Percentiles rank a stretch among this genome's conserved stretches.
phyloP scores from a whole-genome alignment of 768 basidiomycete species.

The Termitomyces sp. region DNA sequence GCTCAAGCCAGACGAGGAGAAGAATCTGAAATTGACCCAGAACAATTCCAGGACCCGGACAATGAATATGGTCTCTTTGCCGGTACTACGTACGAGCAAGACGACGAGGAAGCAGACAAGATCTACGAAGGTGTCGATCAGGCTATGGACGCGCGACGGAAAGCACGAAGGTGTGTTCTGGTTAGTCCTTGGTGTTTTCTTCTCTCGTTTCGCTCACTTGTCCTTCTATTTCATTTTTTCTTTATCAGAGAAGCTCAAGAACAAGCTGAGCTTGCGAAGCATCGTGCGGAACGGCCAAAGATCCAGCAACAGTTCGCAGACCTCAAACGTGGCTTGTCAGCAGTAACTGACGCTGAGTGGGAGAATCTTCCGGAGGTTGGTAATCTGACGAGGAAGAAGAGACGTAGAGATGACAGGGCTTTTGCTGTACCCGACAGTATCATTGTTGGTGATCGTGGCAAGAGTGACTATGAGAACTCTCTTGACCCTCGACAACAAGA shows the following conservation, averaged over 20 bases:
- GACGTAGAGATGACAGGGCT: constrained; percentile 78
- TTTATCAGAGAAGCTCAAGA: constrained; percentile 31
- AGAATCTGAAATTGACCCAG: constrained; percentile 84
- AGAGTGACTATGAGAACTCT: constrained; percentile 74
- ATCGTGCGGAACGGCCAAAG: constrained; percentile 87
- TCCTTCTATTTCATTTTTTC: constrained; percentile 15
- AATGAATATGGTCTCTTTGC: constrained; percentile 96
- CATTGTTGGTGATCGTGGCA: constrained; percentile 78
- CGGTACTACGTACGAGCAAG: constrained; percentile 93
- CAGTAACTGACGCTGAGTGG: constrained; percentile 92
- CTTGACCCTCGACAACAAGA: constrained; percentile 77
- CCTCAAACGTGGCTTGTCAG: constrained; percentile 84
- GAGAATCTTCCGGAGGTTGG: constrained; percentile 94
- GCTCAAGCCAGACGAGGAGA: constrained; percentile 86
- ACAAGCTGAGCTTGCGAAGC: constrained; percentile 45
- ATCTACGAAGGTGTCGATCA: constrained; percentile 93
- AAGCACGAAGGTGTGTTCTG: constrained; percentile 69
- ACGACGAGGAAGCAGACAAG: constrained; percentile 95
- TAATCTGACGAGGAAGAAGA: constrained; percentile 90
- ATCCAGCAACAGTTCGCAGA: constrained; percentile 96
- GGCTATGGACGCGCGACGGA: constrained; percentile 85
- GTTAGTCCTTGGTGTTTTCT: constrained; percentile 36
- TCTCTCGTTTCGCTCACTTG: constrained; percentile 25
- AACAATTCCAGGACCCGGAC: constrained; percentile 95
- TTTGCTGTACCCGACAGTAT: constrained; percentile 95